Evolutionary conservation across 108 stramenopile genomes (phyloP), one percentile per base, ranked within the genome.

Genomic region (Nannochloropsis gaditana): DNA sequence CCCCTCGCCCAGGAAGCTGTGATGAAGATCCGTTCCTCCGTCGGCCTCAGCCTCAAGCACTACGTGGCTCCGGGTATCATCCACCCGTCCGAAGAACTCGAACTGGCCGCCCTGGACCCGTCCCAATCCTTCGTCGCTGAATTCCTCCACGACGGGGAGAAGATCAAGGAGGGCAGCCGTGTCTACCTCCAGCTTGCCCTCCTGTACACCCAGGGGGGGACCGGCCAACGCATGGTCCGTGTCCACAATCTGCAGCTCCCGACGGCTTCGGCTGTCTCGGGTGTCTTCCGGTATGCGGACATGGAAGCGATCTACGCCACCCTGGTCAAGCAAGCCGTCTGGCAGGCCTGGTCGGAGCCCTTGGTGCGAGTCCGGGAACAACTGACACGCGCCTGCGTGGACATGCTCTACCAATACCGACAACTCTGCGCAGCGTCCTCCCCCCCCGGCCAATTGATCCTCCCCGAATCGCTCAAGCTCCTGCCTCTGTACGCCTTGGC

Each of bases 381-480:
- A 15, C 2, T 73, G 4, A 73, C 59, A 4, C 80, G 81, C 0
- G 80, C 85, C 9, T 81, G 47, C 80, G 87, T 95, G 21, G 83
- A 92, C 1, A 91, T 94, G 45, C 90, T 98, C 79, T 87, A 90
- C 21, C 90, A 87, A 79, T 96, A 97, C 90, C 93, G 96, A 79
- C 42, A 89, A 84, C 81, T 93, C 80, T 93, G 94, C 83, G 93
- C 95, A 17, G 79, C 83, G 31, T 82, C 91, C 41, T 92, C 93
- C 5, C 89, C 94, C 42, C 44, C 82, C 1, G 92, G 92, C 11
- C 96, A 97, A 87, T 92, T 98, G 44, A 90, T 96, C 43, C 92
- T 97, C 15, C 96, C 98, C 19, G 95, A 95, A 87, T 87, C 93
- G 21, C 90, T 97, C 73, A 91, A 95, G 86, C 88, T 95, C 79